Evolutionary conservation across 2,329 filamentous ascomycete genomes (phyloP).

Genomic region (Cordyceps pruinosa): DNA sequence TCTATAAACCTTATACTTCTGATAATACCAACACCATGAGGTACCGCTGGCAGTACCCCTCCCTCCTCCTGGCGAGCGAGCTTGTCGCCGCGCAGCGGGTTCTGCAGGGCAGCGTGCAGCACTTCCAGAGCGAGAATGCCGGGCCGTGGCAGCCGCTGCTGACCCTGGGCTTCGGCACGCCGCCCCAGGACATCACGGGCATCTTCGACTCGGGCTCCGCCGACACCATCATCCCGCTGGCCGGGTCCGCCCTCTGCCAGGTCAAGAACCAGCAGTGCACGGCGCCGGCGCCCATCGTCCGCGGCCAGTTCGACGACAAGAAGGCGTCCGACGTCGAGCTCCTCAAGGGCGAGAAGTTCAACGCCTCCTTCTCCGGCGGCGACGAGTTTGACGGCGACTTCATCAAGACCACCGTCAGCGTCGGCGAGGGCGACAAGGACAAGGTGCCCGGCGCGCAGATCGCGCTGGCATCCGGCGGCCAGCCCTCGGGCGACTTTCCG

Average conservation of each 20-base stretch:
- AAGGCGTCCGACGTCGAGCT: background rate
- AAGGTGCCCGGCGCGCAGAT: background rate
- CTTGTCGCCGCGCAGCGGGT: background rate
- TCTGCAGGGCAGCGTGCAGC: slow-evolving; percentile 6
- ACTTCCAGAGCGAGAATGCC: background rate
- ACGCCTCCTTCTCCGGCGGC: background rate
- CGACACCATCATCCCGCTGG: slow-evolving; percentile 6
- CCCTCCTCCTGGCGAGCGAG: background rate
- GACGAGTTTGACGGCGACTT: background rate
- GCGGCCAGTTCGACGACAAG: background rate
- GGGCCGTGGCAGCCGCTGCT: slow-evolving; percentile 5
- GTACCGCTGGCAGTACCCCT: background rate
- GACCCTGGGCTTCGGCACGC: background rate
- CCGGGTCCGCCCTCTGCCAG: background rate
- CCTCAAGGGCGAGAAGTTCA: background rate
- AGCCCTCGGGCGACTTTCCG: background rate
- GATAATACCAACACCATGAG: background rate
- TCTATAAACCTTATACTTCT: background rate
- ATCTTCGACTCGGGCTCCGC: slow-evolving; percentile 5
- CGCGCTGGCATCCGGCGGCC: background rate
- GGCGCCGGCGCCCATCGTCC: background rate
- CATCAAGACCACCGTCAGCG: background rate
- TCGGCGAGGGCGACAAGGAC: background rate
- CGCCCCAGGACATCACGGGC: slow-evolving; percentile 1
- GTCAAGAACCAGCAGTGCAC: slow-evolving; percentile 5